Percentiles rank a stretch among this genome's conserved stretches.
These are phyloP conservation scores for Echium plantagineum DNA, from an alignment of 257 asterid species.

Conservation along the genomic window DNA sequence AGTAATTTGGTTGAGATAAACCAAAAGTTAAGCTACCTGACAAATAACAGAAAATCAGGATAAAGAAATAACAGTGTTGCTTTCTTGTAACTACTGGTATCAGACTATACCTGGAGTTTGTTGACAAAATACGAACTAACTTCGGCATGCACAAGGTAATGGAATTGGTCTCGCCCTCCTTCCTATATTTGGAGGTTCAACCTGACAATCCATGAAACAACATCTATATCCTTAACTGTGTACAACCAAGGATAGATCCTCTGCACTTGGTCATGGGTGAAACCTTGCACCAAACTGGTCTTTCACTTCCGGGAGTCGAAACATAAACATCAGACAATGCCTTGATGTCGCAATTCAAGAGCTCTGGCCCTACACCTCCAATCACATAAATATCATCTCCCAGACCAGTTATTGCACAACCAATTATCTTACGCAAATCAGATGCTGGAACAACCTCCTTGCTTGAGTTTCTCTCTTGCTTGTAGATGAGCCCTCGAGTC, in stretches of 20 bases:
- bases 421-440: slow-evolving; percentile 72
- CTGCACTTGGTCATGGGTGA: too few relatives aligned
- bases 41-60: too few relatives aligned
- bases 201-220: background rate
- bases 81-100: background rate
- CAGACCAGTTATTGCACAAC: slow-evolving; percentile 73
- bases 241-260: too few relatives aligned
- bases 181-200: background rate
- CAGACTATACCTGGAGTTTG: background rate
- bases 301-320: background rate
- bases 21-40: too few relatives aligned
- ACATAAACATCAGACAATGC: slow-evolving; percentile 42
- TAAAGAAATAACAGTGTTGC: too few relatives aligned
- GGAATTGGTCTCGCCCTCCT: background rate
- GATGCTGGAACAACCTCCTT: slow-evolving; percentile 62
- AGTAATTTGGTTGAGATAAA: too few relatives aligned
- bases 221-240: slow-evolving; percentile 23
- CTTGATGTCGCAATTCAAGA: slow-evolving; percentile 73
- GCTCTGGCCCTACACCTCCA: slow-evolving; percentile 92
- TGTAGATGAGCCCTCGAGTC: slow-evolving; percentile 74
- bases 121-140: background rate
- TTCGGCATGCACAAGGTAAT: background rate
- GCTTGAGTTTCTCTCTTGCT: slow-evolving; percentile 59
- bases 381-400: slow-evolving; percentile 73
- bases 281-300: background rate